Evolutionary conservation across 169 alveolate species (phyloP).

Genomic region (Plasmodium fragile): DNA sequence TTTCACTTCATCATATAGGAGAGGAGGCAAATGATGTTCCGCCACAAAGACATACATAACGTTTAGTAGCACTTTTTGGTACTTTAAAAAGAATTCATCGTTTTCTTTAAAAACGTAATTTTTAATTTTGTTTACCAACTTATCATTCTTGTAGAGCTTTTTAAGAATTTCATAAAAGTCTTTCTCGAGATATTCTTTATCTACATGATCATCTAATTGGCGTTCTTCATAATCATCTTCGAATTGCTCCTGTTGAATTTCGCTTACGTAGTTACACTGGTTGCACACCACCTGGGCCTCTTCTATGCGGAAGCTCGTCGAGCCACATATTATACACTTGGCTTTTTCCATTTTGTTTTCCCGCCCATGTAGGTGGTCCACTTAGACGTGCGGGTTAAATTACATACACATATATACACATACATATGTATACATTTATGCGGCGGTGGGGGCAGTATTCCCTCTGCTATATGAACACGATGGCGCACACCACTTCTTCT

Average conservation of each 20-base stretch:
- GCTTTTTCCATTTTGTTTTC: constrained; percentile 2
- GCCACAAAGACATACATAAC: constrained; percentile 3
- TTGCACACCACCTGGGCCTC: constrained; percentile 52
- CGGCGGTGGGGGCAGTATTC: neutral
- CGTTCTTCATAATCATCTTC: constrained; percentile 21
- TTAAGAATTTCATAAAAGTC: constrained; percentile 33
- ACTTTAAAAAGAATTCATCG: constrained; percentile 59
- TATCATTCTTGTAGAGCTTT: constrained; percentile 42
- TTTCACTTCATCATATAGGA: constrained; percentile 34
- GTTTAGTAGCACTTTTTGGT: constrained; percentile 30
- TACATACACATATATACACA: too few relatives aligned
- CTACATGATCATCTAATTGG: neutral
- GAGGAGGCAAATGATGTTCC: constrained; percentile 11
- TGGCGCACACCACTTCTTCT: neutral
- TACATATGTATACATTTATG: too few relatives aligned
- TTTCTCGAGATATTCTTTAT: constrained; percentile 16
- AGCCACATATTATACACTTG: constrained; percentile 36
- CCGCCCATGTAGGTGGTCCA: neutral
- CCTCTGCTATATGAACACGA: neutral
- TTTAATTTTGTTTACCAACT: constrained; percentile 9
- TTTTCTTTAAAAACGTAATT: constrained; percentile 62
- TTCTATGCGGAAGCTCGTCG: constrained; percentile 11
- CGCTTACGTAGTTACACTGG: constrained; percentile 49
- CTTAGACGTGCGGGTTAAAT: neutral
- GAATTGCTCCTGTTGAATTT: constrained; percentile 19